Evolutionary conservation across 805 yeast genomes (phyloP).

Genomic region (Saturnispora diversa): DNA sequence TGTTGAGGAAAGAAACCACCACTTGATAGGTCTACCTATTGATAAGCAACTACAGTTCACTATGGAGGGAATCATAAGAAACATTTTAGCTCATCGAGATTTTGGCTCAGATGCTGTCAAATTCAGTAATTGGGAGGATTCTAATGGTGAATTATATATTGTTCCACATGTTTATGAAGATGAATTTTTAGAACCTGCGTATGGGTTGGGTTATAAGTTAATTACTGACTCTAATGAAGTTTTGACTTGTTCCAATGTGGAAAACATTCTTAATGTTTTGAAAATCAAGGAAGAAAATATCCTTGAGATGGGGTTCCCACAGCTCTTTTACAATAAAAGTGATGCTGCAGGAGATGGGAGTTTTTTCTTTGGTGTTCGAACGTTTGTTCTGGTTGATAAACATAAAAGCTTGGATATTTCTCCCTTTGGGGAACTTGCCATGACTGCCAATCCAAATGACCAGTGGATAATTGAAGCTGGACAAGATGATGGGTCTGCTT

Average conservation of each 20-base stretch:
- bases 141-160: constrained; percentile 20
- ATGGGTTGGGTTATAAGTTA: constrained; percentile 15
- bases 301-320: constrained; percentile 25
- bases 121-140: constrained; percentile 25
- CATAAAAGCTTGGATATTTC: too few species aligned
- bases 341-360: constrained; percentile 20
- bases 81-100: constrained; percentile 19
- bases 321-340: constrained; percentile 19
- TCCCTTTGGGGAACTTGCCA: too few species aligned
- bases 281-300: constrained; percentile 24
- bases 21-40: neutral
- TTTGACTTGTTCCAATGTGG: neutral
- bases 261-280: constrained; percentile 7
- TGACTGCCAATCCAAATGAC: too few species aligned
- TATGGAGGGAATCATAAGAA: constrained; percentile 14
- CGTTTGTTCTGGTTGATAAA: too few species aligned
- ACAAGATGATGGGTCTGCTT: too few species aligned
- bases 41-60: constrained; percentile 4
- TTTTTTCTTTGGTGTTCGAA: constrained; percentile 26
- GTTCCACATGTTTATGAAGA: constrained; percentile 17
- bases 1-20: neutral
- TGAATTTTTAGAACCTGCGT: neutral
- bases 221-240: constrained; percentile 10
- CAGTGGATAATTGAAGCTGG: too few species aligned
- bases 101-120: constrained; percentile 12